phyloP scores from a whole-genome alignment of 139 green algal genomes.

The Yamagishiella unicocca region DNA sequence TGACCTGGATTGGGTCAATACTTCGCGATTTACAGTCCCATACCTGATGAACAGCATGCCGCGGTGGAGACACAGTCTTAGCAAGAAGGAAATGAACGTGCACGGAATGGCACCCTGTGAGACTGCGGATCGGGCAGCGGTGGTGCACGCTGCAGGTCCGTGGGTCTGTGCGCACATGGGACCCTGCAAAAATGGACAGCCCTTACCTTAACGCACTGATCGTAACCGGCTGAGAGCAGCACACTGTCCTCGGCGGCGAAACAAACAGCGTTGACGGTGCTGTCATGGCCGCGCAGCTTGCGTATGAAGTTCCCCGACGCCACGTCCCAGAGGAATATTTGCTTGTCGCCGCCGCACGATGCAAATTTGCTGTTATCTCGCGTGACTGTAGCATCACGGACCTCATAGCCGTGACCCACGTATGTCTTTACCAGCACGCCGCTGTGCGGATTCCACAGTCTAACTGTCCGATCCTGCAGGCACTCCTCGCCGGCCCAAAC shows the following conservation, averaged over 20 bases:
- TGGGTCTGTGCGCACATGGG: no score
- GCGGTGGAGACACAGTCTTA: no score
- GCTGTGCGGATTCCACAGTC: slow-evolving; percentile 90
- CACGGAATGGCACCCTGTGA: no score
- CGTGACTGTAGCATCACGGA: slow-evolving; percentile 78
- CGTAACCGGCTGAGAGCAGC: slow-evolving; percentile 90
- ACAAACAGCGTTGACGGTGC: slow-evolving; percentile 80
- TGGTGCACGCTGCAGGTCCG: no score
- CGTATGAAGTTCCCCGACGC: slow-evolving; percentile 83
- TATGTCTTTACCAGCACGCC: slow-evolving; percentile 90
- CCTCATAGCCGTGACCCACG: slow-evolving; percentile 90
- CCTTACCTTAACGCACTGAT: slow-evolving; percentile 80
- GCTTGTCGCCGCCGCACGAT: slow-evolving; percentile 89
- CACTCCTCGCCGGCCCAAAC: no score
- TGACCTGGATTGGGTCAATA: slow-evolving; percentile 84
- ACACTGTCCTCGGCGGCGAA: slow-evolving; percentile 79
- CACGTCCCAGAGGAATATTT: slow-evolving; percentile 96
- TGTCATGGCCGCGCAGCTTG: slow-evolving; percentile 93
- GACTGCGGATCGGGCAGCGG: no score
- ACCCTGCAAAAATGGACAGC: no score
- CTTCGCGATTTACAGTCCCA: slow-evolving; percentile 92
- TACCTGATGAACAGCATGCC: slow-evolving; percentile 46
- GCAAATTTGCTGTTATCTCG: slow-evolving; percentile 94
- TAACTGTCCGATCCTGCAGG: slow-evolving; percentile 84
- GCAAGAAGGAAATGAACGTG: no score